Evolutionary conservation across 1,284 basidiomycete species (phyloP), one percentile per base, ranked within the genome.

Genomic region (Malassezia obtusa): DNA sequence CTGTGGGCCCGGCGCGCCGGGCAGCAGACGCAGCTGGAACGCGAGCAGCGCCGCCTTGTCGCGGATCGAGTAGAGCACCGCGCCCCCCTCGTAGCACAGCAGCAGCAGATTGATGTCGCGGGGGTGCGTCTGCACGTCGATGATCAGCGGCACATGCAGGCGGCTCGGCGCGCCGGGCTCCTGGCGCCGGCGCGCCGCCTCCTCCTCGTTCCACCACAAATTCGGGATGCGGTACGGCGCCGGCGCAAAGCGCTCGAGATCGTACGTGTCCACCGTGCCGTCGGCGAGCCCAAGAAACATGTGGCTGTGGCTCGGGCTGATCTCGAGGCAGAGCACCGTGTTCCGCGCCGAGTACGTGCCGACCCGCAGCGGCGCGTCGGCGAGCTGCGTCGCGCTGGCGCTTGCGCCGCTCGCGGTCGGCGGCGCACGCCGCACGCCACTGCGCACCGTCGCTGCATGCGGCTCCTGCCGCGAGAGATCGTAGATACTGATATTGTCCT

Each of bases 51-150:
- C 63, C 0, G 59, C 46, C n/a, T 59, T 58, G 43, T 64, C 59
- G 32, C 60, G 63, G 31, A 72, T 46, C 36, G 70, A 66, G 33
- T 69, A 59, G 0, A 72, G 58, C 12, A 67, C 58, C 1, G 61
- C 64, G 76, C 59, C 65, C 81, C 85, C 86, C 77, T 84, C 82
- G 74, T 89, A 91, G 2, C 83, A 87, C 24, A 92, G 77, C 45
- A 92, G 83, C 8, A 91, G 64, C 17, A 84, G 77, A 68, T 88
- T 87, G 36, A 91, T 73, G 67, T 92, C 83, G 51, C 86, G 78
- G 1, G 89, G 89, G 73, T 90, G 87, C 17, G 82, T 76, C 5
- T 63, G 56, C 48, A 72, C 67, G 36, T 71, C 67, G 44, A 71
- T 64, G 38, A 71, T 64, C 26, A 71, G 52, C 2, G 68, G 68